phyloP scores from a whole-genome alignment of 345 rosid genomes.

The Dimocarpus longan region DNA sequence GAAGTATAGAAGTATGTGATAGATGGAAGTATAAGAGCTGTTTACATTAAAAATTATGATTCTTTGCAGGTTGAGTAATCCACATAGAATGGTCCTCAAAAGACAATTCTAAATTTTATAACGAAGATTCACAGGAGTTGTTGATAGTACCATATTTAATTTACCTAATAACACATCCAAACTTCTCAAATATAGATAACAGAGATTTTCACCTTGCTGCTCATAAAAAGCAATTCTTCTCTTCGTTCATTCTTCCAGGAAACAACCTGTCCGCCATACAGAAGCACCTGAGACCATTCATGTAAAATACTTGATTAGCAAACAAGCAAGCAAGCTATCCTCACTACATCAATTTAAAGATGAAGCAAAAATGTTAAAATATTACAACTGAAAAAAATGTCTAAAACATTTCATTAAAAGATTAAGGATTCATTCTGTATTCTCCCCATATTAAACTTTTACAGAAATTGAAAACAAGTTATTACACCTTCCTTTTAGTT shows the following conservation, averaged over 20 bases:
- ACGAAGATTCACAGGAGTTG: constrained; percentile 4
- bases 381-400: background rate
- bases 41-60: background rate
- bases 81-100: background rate
- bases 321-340: background rate
- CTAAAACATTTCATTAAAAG: background rate
- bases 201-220: constrained; percentile 64
- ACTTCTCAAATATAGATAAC: background rate
- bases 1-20: background rate
- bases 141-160: background rate
- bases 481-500: background rate
- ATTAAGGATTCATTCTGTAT: background rate
- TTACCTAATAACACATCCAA: background rate
- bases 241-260: constrained; percentile 93
- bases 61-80: background rate
- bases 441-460: background rate
- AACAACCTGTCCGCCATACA: constrained; percentile 86
- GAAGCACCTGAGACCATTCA: constrained; percentile 72
- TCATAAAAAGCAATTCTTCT: constrained; percentile 81
- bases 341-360: constrained; percentile 2
- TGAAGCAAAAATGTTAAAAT: background rate
- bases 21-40: background rate
- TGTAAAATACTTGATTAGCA: constrained; percentile 12
- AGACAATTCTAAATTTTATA: background rate
- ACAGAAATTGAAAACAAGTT: background rate